Evolutionary conservation across 768 basidiomycete species (phyloP).

Genomic region (Lanmaoa pseudosensibilis): DNA sequence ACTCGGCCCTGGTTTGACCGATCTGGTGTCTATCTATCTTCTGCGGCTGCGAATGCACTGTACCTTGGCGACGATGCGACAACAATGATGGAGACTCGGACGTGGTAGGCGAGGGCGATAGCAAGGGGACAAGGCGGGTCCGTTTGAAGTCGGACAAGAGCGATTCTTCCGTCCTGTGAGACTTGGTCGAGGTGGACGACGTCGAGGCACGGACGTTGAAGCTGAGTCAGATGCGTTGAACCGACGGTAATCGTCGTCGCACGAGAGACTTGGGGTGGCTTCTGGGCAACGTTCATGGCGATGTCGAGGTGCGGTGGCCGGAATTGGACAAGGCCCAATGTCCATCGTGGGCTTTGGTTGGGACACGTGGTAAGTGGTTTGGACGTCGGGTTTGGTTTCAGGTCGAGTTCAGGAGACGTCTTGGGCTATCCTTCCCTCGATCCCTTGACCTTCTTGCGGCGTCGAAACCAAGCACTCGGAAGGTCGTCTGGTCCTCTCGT

Average conservation of each 20-base stretch:
- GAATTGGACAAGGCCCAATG: too few species aligned
- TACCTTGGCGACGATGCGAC: background rate
- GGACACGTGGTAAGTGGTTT: background rate
- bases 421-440: background rate
- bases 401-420: background rate
- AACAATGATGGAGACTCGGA: slow-evolving; percentile 2
- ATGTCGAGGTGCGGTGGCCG: background rate
- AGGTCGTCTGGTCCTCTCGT: background rate
- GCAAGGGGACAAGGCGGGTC: background rate
- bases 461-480: background rate
- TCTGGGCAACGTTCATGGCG: background rate
- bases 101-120: background rate
- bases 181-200: background rate
- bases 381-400: background rate
- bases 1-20: background rate
- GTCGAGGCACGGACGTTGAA: background rate
- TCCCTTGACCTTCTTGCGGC: background rate
- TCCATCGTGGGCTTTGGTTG: background rate
- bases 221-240: too few species aligned
- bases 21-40: background rate
- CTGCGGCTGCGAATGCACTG: background rate
- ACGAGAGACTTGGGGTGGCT: too few species aligned
- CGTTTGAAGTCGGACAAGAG: background rate
- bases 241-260: background rate
- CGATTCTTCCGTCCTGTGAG: background rate